Conservation (phyloP, 768 basidiomycete species). For the Candolleomyces aberdarensis region DNA sequence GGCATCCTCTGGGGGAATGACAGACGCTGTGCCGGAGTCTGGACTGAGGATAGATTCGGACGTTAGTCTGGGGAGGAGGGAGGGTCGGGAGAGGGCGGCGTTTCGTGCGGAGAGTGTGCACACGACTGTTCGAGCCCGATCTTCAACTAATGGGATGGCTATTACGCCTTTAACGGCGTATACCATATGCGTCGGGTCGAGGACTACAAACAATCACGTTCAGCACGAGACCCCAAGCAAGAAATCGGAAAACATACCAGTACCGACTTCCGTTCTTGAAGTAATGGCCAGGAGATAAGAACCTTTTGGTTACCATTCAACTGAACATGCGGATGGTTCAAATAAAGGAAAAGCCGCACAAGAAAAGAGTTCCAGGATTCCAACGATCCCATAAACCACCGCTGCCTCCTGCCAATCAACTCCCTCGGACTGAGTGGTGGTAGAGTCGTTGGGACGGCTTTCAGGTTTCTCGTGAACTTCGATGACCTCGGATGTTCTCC, state of each 20-base stretch:
- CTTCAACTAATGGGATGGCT: slow-evolving; percentile 69
- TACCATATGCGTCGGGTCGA: slow-evolving; percentile 58
- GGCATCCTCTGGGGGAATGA: slow-evolving; percentile 3
- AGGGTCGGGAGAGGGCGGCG: slow-evolving; percentile 39
- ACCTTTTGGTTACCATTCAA: slow-evolving; percentile 35
- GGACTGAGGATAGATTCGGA: slow-evolving; percentile 2
- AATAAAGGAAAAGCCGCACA: slow-evolving; percentile 39
- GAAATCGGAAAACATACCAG: slow-evolving; percentile 43
- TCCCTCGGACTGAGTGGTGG: slow-evolving; percentile 22
- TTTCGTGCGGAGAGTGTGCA: slow-evolving; percentile 53
- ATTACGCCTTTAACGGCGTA: slow-evolving; percentile 67
- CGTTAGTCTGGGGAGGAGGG: slow-evolving; percentile 32
- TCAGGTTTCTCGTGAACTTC: slow-evolving; percentile 38
- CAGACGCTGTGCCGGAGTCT: slow-evolving; percentile 12
- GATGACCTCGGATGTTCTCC: slow-evolving; percentile 46
- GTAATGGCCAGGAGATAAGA: slow-evolving; percentile 77
- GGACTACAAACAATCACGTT: slow-evolving; percentile 41
- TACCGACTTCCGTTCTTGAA: slow-evolving; percentile 58
- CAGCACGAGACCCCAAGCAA: slow-evolving; percentile 1
- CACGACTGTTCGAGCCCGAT: slow-evolving; percentile 54
- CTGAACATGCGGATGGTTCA: slow-evolving; percentile 7
- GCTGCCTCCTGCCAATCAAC: slow-evolving; percentile 55
- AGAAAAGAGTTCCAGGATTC: slow-evolving; percentile 68
- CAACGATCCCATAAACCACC: slow-evolving; percentile 74
- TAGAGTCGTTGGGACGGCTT: slow-evolving; percentile 35